Conservation (phyloP, 2,329 filamentous ascomycete species). For the Fragosphaeria purpurea region DNA sequence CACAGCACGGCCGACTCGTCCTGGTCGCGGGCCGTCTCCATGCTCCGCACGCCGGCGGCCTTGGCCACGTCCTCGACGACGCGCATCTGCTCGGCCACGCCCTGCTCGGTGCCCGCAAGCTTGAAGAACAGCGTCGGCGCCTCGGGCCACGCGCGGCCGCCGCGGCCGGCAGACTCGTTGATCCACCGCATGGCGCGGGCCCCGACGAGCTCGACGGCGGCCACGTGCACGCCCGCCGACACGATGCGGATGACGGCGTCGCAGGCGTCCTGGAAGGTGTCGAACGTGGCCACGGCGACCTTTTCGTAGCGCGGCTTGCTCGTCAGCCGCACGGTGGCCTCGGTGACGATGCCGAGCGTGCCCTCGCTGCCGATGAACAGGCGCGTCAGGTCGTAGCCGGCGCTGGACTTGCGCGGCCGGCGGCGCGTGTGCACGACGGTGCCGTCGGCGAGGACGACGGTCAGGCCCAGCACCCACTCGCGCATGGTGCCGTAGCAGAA, state of each 20-base stretch:
- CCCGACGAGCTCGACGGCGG: slow-evolving; percentile 79
- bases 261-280: slow-evolving; percentile 55
- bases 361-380: slow-evolving; percentile 64
- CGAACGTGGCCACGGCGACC: slow-evolving; percentile 55
- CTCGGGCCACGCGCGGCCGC: slow-evolving; percentile 55
- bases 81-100: slow-evolving; percentile 66
- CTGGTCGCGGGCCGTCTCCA: slow-evolving; percentile 66
- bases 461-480: slow-evolving; percentile 60
- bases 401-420: slow-evolving; percentile 57
- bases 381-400: slow-evolving; percentile 61
- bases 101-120: slow-evolving; percentile 67
- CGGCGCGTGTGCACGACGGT: slow-evolving; percentile 45
- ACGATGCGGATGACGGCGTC: slow-evolving; percentile 64
- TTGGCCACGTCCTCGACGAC: slow-evolving; percentile 59
- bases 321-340: slow-evolving; percentile 48
- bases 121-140: slow-evolving; percentile 75
- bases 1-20: slow-evolving; percentile 67
- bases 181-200: slow-evolving; percentile 79
- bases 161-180: slow-evolving; percentile 59
- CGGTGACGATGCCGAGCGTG: slow-evolving; percentile 41
- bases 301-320: slow-evolving; percentile 52
- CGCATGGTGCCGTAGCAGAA: slow-evolving; percentile 66
- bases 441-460: slow-evolving; percentile 51
- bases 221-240: slow-evolving; percentile 61
- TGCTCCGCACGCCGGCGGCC: slow-evolving; percentile 51